Base-by-base conservation (phyloP, 2,329 filamentous ascomycete genomes). In the Graphilbum fragrans region DNA sequence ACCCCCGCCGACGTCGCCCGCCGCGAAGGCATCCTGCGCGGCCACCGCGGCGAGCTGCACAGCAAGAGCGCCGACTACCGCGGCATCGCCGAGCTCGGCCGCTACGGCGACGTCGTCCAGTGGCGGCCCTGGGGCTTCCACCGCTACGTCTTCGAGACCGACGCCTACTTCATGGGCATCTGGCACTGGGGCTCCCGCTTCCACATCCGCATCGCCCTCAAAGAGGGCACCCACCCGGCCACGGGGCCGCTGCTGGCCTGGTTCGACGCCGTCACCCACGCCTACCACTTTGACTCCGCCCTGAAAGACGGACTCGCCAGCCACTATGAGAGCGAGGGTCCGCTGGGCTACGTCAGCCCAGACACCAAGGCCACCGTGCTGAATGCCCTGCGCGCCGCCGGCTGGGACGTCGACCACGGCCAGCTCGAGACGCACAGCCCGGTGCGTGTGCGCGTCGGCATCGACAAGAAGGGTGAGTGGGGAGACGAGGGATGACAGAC, bases 381-480 rank as follows among this genome's bases (percentile, higher is more conserved):
- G 37, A 60, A 47, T 50, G 58, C 53, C 55, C 65, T 64, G 43
- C 61, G 40, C 46, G 58, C 46, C 48, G 59, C 46, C 46, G 82
- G 82, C 0, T 88, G 83, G 83, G 73, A 87, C 58, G 50, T 83
- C 37, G 63, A 74, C 42, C 67, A 66, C 39, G 68, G 68, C 32
- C 79, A 76, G 6, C 61, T 88, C 50, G 82, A 87, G 63, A 86
- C 80, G 17, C 66, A 62, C 44, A 63, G 71, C 37, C 76, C 61
- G 2, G 51, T 67, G 19, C 58, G 63, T 7, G 60, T 68, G 22
- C 49, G 61, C 25, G 48, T 61, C 3, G 56, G 54, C n/a, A 54
- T 52, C 39, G 37, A 38, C 33, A 53, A 50, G 44, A 55, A 55
- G 47, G 48, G 55, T 52, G 48, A 45, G 49, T 6, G 10, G 10